Evolutionary conservation across 805 yeast genomes (phyloP).

Genomic region (Candida ponderosae): DNA sequence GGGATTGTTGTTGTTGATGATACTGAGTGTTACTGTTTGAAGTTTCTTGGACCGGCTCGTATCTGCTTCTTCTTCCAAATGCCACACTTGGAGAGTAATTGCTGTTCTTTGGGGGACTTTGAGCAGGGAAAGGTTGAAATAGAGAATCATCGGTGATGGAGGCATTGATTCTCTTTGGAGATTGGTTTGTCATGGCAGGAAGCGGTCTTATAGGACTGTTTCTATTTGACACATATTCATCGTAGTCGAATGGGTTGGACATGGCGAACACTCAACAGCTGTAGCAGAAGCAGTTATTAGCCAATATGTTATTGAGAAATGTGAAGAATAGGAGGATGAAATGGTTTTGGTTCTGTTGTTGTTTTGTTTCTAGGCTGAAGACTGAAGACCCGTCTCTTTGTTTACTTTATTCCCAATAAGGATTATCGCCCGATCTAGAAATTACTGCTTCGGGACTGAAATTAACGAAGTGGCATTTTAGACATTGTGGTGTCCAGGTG

Average conservation of each 20-base stretch:
- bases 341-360: background rate
- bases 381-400: no score
- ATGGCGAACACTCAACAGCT: conserved; percentile 1
- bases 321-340: no score
- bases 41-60: background rate
- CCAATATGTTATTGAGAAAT: no score
- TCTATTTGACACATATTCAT: conserved; percentile 11
- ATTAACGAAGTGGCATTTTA: background rate
- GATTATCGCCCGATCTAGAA: conserved; percentile 4
- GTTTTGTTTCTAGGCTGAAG: no score
- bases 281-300: no score
- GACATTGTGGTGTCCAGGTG: no score
- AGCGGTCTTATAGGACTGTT: conserved; percentile 14
- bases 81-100: conserved; percentile 38
- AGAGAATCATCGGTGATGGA: conserved; percentile 1
- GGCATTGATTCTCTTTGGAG: conserved; percentile 12
- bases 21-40: conserved; percentile 3
- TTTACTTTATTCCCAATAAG: conserved; percentile 16
- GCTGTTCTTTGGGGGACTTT: background rate
- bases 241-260: conserved; percentile 21
- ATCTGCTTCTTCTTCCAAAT: conserved; percentile 22
- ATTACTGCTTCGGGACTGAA: background rate
- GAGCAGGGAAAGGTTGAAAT: conserved; percentile 10
- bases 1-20: conserved; percentile 24
- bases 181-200: conserved; percentile 10